Base-by-base conservation (phyloP, 495 filamentous ascomycete species). In the Penicillium angulare region DNA sequence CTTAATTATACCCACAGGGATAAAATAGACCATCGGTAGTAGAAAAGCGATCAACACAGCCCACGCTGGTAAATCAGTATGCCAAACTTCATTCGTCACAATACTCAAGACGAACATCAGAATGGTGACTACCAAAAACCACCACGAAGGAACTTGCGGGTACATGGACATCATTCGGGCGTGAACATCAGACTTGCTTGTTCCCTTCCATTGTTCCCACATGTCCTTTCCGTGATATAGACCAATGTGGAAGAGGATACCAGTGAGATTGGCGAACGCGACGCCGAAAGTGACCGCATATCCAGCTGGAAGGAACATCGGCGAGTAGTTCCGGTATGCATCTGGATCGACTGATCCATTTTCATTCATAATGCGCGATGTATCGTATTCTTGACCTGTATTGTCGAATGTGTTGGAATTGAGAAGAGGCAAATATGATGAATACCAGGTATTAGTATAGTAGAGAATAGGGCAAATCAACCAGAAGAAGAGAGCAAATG, bases 401-500 rank as follows among this genome's bases (percentile, higher is more conserved):
- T 75, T 73, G 60, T 79, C 77, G 27, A 75, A 78, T 1, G 71
- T 79, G 21, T 72, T 72, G 6, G 72, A 64, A 39, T 73, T 73
- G 34, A 76, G 69, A 22, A 79, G 61, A 0, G 77, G 76, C n/a
- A 71, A 57, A 52, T 69, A 76, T 21, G 75, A 66, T 12, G 76
- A 74, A 52, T 85, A 85, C 85, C 84, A 87, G 1, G 77, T 73
- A n/a, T 85, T 85, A 17, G 77, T 78, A 59, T 84, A 89, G 56
- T 87, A 85, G 5, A 88, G 41, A 3, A 92, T 78, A 7, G 90
- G 90, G 10, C 89, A 89, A 24, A 92, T 73, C 29, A 95, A 74
- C 90, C 90, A 96, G 86, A 92, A 95, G 35, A 96, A 88, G 17
- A 92, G 68, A 2, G 89, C 84, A 52, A 95, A 79, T 1, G 90